Percentiles rank a stretch among this genome's conserved stretches.
Evolutionary conservation across 495 filamentous ascomycete genomes (phyloP).

Genomic region (Chaetomium cochliodes): DNA sequence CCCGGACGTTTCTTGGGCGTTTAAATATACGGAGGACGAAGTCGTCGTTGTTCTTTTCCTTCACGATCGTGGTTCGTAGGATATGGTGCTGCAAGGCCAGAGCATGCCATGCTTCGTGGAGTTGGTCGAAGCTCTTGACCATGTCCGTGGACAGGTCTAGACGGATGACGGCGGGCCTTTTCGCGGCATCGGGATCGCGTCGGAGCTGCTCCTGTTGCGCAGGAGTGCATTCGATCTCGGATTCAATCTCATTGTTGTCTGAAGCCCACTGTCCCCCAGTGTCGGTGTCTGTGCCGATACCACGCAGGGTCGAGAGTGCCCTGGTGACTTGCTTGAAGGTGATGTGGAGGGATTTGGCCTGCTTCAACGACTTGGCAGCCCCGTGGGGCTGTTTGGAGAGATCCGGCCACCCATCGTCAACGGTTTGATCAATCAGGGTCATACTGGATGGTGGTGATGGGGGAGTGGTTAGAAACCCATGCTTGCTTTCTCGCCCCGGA

Average conservation of each 20-base stretch:
- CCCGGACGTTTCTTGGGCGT: background rate
- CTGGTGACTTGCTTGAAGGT: background rate
- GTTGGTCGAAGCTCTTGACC: slow-evolving; percentile 1
- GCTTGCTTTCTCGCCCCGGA: background rate
- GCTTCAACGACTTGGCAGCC: background rate
- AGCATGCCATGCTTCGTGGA: background rate
- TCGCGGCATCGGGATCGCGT: background rate
- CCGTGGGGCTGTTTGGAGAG: background rate
- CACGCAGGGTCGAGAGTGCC: background rate
- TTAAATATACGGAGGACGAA: background rate
- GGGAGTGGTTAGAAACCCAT: background rate
- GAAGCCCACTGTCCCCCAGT: background rate
- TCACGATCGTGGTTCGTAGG: background rate
- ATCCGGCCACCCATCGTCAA: background rate
- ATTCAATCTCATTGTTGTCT: background rate
- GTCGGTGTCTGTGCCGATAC: background rate
- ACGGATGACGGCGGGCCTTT: background rate
- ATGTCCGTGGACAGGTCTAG: background rate
- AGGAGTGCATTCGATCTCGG: slow-evolving; percentile 1
- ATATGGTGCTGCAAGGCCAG: background rate
- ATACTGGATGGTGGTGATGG: background rate
- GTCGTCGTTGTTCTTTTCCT: background rate
- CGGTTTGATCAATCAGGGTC: background rate
- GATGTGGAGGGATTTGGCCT: background rate
- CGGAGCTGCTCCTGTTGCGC: background rate